A percentile compares a stretch with the other conserved stretches of the same genome.
Evolutionary conservation across 2,329 filamentous ascomycete genomes (phyloP).

Genomic region (Coleophoma cylindrospora): DNA sequence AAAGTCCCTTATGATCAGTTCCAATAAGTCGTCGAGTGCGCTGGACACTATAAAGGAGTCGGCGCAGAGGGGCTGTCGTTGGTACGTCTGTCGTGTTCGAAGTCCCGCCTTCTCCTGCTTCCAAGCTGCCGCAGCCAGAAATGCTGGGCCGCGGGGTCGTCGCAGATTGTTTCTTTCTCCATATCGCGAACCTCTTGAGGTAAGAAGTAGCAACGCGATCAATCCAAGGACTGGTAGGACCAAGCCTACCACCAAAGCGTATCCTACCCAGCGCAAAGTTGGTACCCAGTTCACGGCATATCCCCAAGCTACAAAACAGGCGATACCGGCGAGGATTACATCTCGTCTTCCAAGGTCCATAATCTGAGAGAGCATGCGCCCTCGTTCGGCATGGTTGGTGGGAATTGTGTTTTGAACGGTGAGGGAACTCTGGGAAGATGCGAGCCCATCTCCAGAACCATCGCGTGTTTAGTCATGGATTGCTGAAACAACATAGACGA

Average conservation of each 20-base stretch:
- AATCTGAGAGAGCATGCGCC: conserved; percentile 23
- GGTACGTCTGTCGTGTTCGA: conserved; percentile 61
- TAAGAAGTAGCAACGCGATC: conserved; percentile 55
- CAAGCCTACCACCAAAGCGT: conserved; percentile 73
- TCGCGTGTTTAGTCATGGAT: no score
- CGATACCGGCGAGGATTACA: conserved; percentile 62
- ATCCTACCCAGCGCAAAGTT: conserved; percentile 74
- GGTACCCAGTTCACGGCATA: conserved; percentile 80
- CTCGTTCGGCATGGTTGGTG: conserved; percentile 23
- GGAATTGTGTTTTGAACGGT: conserved; percentile 1
- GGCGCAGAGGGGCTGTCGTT: conserved; percentile 65
- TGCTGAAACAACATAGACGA: no score
- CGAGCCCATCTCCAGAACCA: no score
- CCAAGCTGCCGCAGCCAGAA: conserved; percentile 63
- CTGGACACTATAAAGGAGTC: conserved; percentile 73
- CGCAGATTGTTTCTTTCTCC: conserved; percentile 33
- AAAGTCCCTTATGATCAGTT: conserved; percentile 76
- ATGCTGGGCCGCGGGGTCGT: conserved; percentile 45
- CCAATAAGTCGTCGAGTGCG: conserved; percentile 73
- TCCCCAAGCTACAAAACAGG: conserved; percentile 81
- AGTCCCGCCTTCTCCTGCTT: conserved; percentile 62
- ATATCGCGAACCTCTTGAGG: conserved; percentile 46
- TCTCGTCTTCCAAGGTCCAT: conserved; percentile 73
- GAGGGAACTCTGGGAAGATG: no score
- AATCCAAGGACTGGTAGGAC: conserved; percentile 48